A percentile compares a stretch with the other conserved stretches of the same genome.
Evolutionary conservation across 2,329 filamentous ascomycete species (phyloP).

Genomic region (Claviceps arundinis): DNA sequence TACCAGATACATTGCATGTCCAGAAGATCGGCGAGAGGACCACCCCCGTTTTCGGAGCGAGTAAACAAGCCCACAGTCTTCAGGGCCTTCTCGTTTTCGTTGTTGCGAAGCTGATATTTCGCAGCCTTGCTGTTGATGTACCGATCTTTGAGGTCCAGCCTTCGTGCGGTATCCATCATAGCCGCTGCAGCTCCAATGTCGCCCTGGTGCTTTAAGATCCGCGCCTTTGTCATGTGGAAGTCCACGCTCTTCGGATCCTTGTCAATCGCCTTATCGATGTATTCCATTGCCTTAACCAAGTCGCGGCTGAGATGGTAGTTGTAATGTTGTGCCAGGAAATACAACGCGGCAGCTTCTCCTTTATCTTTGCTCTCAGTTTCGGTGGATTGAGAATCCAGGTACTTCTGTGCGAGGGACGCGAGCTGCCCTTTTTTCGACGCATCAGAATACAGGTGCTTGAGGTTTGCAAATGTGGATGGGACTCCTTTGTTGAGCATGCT

Average conservation of each 20-base stretch:
- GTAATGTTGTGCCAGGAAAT: constrained; percentile 94
- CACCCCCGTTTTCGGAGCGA: constrained; percentile 74
- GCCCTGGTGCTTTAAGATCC: constrained; percentile 85
- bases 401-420: constrained; percentile 63
- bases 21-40: constrained; percentile 77
- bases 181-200: constrained; percentile 68
- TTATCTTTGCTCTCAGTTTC: constrained; percentile 34
- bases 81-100: constrained; percentile 75
- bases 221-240: constrained; percentile 87
- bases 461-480: constrained; percentile 89
- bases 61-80: constrained; percentile 92
- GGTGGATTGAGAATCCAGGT: constrained; percentile 47
- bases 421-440: constrained; percentile 64
- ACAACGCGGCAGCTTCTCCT: constrained; percentile 70
- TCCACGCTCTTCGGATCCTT: constrained; percentile 72
- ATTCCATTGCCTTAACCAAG: constrained; percentile 66
- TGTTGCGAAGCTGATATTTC: constrained; percentile 89
- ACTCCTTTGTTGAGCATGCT: constrained; percentile 85
- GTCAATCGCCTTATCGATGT: constrained; percentile 72
- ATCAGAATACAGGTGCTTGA: constrained; percentile 84
- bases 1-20: constrained; percentile 99
- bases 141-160: constrained; percentile 77
- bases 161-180: constrained; percentile 76
- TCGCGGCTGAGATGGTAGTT: constrained; percentile 84
- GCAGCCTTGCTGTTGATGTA: constrained; percentile 98